A percentile compares a stretch with the other conserved stretches of the same genome.
These are phyloP conservation scores for Odontarrhena argentea DNA, from an alignment of 345 rosid species.

Conservation along the genomic window DNA sequence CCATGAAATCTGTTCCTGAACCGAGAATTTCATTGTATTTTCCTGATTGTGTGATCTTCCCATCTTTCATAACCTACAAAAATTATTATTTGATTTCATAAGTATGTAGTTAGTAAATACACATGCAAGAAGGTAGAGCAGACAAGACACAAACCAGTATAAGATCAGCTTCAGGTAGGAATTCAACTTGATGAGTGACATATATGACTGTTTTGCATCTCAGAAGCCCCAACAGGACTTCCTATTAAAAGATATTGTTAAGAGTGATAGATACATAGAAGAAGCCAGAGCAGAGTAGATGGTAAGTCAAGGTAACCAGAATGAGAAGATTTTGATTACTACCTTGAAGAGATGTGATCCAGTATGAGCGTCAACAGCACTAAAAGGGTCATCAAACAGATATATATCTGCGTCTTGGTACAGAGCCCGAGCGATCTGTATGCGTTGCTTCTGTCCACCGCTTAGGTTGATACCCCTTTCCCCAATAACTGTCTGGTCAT, in stretches of 20 bases:
- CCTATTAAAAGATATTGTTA: conserved; percentile 40
- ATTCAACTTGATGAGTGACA: conserved; percentile 71
- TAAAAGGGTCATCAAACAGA: conserved; percentile 83
- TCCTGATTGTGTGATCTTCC: conserved; percentile 71
- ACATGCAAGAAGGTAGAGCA: not conserved
- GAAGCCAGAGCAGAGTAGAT: conserved; percentile 3
- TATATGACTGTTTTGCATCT: conserved; percentile 57
- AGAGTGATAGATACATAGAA: conserved; percentile 2
- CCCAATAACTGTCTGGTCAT: conserved; percentile 72
- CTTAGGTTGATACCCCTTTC: conserved; percentile 83
- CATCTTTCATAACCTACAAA: conserved; percentile 82
- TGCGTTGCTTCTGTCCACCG: conserved; percentile 84
- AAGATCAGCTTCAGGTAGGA: conserved; percentile 65
- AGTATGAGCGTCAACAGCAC: conserved; percentile 83
- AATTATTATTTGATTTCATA: not conserved
- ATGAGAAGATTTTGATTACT: conserved; percentile 2
- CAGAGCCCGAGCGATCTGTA: conserved; percentile 77
- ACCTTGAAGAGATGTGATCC: conserved; percentile 67
- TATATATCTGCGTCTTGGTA: conserved; percentile 68
- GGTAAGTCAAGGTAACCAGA: conserved; percentile 10
- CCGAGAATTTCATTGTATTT: conserved; percentile 63
- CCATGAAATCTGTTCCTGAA: conserved; percentile 70
- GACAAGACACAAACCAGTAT: conserved; percentile 51
- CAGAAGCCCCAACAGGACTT: conserved; percentile 56
- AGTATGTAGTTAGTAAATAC: not conserved